Percentiles rank a stretch among this genome's conserved stretches.
Evolutionary conservation across 768 basidiomycete genomes (phyloP).

Genomic region (Mycena capillaripes): DNA sequence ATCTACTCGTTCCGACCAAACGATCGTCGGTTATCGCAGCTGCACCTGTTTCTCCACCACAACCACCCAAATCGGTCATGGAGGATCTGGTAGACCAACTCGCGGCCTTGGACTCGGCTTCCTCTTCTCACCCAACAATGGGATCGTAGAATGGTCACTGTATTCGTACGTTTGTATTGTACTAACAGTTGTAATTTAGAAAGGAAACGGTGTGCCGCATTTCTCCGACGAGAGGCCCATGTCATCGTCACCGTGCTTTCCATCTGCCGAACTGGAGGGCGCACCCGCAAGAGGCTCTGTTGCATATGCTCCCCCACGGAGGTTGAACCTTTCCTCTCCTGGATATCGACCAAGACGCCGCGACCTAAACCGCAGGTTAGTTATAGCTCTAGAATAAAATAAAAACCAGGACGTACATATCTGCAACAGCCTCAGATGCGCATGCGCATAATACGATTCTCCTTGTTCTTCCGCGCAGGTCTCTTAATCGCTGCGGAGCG

Average conservation of each 20-base stretch:
- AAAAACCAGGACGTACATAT: not conserved
- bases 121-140: slow-evolving; percentile 1
- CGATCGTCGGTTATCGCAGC: slow-evolving; percentile 41
- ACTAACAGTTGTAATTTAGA: slow-evolving; percentile 18
- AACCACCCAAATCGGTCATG: slow-evolving; percentile 72
- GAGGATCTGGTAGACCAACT: slow-evolving; percentile 87
- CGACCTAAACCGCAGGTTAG: not conserved
- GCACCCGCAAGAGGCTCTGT: not conserved
- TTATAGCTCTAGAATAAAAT: not conserved
- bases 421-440: not conserved
- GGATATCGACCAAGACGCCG: not conserved
- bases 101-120: slow-evolving; percentile 70
- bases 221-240: not conserved
- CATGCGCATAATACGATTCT: not conserved
- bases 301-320: not conserved
- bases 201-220: not conserved
- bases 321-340: not conserved
- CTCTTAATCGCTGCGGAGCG: slow-evolving; percentile 19
- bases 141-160: slow-evolving; percentile 4
- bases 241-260: not conserved
- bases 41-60: slow-evolving; percentile 22
- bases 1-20: slow-evolving; percentile 70
- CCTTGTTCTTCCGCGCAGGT: not conserved
- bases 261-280: not conserved
- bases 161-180: slow-evolving; percentile 15